A percentile compares a stretch with the other conserved stretches of the same genome.
Conservation (phyloP, 2,329 filamentous ascomycete genomes). For the Aspergillus unguis region DNA sequence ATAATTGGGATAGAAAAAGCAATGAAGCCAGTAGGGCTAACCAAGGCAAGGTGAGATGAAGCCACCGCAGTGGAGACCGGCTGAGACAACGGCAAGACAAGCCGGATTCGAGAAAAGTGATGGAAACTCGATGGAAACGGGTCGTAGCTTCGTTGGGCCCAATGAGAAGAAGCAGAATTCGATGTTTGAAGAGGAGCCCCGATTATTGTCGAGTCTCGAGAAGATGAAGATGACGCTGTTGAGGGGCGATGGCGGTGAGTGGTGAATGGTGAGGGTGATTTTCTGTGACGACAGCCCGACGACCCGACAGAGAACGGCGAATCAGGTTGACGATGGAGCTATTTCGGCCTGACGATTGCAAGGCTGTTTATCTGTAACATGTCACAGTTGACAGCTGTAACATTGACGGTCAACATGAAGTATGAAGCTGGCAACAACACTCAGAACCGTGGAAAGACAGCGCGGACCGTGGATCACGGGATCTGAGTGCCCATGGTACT, state of each 20-base stretch:
- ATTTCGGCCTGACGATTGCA: not conserved
- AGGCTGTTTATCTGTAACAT: not conserved
- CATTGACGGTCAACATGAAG: not conserved
- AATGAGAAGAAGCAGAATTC: conserved; percentile 1
- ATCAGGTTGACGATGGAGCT: not conserved
- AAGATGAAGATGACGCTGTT: conserved; percentile 5
- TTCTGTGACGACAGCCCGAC: not conserved
- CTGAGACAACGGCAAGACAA: conserved; percentile 1
- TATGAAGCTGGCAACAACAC: not conserved
- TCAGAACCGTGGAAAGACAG: conserved; percentile 1
- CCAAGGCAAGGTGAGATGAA: not conserved
- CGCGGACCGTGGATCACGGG: not conserved
- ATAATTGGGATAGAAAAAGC: conserved; percentile 8
- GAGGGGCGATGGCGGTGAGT: not conserved
- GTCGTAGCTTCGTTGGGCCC: not conserved
- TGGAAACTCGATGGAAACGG: not conserved
- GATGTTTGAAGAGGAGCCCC: not conserved
- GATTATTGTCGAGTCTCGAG: not conserved
- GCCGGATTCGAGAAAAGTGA: not conserved
- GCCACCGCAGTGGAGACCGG: conserved; percentile 6
- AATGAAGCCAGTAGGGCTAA: conserved; percentile 4
- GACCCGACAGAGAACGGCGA: not conserved
- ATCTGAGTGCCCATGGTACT: not conserved
- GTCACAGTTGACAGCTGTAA: not conserved
- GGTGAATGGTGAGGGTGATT: not conserved